Percentiles rank a stretch among this genome's conserved stretches.
phyloP scores from a whole-genome alignment of 2,329 filamentous ascomycete genomes.

The Penicillium sp. region DNA sequence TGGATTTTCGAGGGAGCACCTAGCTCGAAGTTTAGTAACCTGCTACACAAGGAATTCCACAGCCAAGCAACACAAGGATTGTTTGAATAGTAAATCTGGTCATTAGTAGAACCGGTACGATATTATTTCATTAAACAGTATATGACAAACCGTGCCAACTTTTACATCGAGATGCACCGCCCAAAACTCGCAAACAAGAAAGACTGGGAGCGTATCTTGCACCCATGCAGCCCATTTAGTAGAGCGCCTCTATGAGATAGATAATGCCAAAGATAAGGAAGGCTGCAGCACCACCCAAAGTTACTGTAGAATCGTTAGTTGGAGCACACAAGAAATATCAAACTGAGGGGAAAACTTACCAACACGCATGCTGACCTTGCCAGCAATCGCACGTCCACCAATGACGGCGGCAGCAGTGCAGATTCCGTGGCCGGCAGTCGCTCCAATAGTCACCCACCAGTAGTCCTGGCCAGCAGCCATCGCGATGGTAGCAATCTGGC shows the following conservation, averaged over 20 bases:
- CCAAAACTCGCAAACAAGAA: not conserved
- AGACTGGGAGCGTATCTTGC: conserved; percentile 1
- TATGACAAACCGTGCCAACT: conserved; percentile 1
- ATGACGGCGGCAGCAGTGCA: conserved; percentile 92
- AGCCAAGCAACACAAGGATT: not conserved
- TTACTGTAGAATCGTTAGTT: conserved; percentile 60
- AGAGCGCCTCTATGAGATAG: conserved; percentile 80
- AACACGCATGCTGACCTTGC: conserved; percentile 90
- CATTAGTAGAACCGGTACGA: conserved; percentile 2
- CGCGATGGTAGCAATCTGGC: conserved; percentile 96
- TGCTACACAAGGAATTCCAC: not conserved
- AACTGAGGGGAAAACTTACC: conserved; percentile 62
- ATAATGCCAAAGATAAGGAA: conserved; percentile 91
- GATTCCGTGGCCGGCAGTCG: conserved; percentile 78
- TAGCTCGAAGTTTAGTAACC: no score
- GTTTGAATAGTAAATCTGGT: not conserved
- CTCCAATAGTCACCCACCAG: conserved; percentile 95
- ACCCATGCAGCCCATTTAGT: conserved; percentile 35
- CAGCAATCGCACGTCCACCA: conserved; percentile 88
- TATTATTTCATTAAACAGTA: conserved; percentile 3
- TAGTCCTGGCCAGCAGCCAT: conserved; percentile 99
- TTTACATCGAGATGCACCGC: conserved; percentile 3
- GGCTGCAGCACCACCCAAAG: conserved; percentile 82
- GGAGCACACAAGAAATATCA: conserved; percentile 19
- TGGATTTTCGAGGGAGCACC: no score